A percentile compares a stretch with the other conserved stretches of the same genome.
Conservation (phyloP, 2,329 filamentous ascomycete genomes). For the Rhinocladiella similis region DNA sequence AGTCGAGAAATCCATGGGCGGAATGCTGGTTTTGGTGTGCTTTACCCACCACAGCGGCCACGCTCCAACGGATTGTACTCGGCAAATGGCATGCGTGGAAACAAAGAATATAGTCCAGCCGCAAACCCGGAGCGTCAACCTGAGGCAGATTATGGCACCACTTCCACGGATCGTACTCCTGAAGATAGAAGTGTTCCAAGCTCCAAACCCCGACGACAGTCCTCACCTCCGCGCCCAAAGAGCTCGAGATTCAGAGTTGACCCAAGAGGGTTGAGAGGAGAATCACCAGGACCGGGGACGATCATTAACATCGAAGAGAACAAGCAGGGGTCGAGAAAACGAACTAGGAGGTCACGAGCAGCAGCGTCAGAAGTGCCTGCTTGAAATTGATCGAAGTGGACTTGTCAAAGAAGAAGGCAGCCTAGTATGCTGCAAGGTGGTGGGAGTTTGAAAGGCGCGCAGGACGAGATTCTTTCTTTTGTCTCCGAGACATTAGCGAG, state of each 20-base stretch:
- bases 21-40: slow-evolving; percentile 11
- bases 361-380: neutral
- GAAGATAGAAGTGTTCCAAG: slow-evolving; percentile 1
- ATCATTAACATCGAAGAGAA: slow-evolving; percentile 23
- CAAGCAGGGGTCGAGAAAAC: slow-evolving; percentile 5
- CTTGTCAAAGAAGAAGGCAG: neutral
- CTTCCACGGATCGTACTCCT: neutral
- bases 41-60: slow-evolving; percentile 3
- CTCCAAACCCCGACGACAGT: neutral
- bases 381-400: neutral
- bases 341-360: neutral
- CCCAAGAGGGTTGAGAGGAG: slow-evolving; percentile 19
- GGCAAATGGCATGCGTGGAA: neutral
- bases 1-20: neutral
- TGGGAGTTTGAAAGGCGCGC: neutral
- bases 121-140: neutral
- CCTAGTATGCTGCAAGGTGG: too few relatives aligned
- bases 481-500: too few relatives aligned
- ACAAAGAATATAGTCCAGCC: neutral
- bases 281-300: slow-evolving; percentile 23
- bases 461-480: too few relatives aligned
- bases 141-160: neutral
- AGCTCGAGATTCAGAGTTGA: slow-evolving; percentile 22
- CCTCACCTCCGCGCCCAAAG: slow-evolving; percentile 15
- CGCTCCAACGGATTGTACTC: neutral